Evolutionary conservation across 768 basidiomycete genomes (phyloP), one percentile per base, ranked within the genome.

Genomic region (Sarcomyxa edulis): DNA sequence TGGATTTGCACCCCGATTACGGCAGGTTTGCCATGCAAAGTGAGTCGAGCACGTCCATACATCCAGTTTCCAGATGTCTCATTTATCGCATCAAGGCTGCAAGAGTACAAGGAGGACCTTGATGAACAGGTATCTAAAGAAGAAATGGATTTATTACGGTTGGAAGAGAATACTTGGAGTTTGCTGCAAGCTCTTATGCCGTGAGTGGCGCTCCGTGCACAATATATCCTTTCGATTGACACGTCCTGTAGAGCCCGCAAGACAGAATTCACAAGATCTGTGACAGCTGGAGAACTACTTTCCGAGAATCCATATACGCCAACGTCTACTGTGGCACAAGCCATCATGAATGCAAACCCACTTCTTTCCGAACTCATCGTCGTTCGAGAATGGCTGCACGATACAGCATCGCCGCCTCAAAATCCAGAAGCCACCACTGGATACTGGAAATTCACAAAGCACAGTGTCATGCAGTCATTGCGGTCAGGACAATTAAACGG

Each of bases 311-410:
- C 89, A 0, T 93, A 91, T 60, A 85, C 84, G 0, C 88, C 91
- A 0, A 79, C 84, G 0, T 71, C 78, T 4, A 79, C 79, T 0
- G 71, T 93, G 19, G 84, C 84, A 0, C 81, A 88, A 52, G 72
- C 78, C 3, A 75, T 88, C 35, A 72, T 93, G 68, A 60, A 73
- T 33, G 60, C 75, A 3, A 86, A 81, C 0, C 77, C 76, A 0
- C 67, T 82, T 2, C 76, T 91, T 24, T 60, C 74, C 1, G 89
- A 90, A 44, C 84, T 91, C 39, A 68, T 87, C 32, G 78, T 85
- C 30, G 80, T 91, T 6, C 77, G 85, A n/a, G 87, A 91, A 56
- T 93, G 90, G 90, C 68, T 91, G 1, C 85, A 90, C 45, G 84
- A 88, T 28, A 83, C 75, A 0, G 84, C 86, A 0, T 74, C 78